Evolutionary conservation across 495 filamentous ascomycete genomes (phyloP).

Genomic region (Haplographium delicatum): DNA sequence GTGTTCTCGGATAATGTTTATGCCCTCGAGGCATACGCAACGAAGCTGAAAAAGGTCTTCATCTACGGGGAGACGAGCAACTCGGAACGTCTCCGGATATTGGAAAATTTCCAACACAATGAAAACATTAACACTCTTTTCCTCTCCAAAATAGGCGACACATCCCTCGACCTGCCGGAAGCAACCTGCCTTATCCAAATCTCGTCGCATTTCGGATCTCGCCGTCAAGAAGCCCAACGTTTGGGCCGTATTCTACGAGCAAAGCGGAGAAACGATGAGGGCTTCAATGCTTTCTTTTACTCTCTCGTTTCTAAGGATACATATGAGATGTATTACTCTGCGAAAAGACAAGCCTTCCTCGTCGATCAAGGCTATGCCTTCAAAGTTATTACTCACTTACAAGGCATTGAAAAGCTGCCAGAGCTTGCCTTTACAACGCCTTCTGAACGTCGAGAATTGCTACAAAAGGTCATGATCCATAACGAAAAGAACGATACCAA

Average conservation of each 20-base stretch:
- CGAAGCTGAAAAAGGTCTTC: slow-evolving; percentile 79
- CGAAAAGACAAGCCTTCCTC: slow-evolving; percentile 94
- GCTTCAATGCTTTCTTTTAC: slow-evolving; percentile 99
- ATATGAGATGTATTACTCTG: slow-evolving; percentile 96
- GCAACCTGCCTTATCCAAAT: slow-evolving; percentile 98
- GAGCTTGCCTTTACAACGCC: slow-evolving; percentile 76
- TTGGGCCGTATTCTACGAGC: slow-evolving; percentile 92
- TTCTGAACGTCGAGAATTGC: slow-evolving; percentile 77
- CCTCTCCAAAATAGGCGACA: slow-evolving; percentile 96
- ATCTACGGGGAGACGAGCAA: slow-evolving; percentile 91
- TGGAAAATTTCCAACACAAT: slow-evolving; percentile 97
- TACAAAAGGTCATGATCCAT: slow-evolving; percentile 88
- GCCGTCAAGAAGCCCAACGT: slow-evolving; percentile 93
- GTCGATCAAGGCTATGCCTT: slow-evolving; percentile 99
- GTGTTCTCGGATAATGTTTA: slow-evolving; percentile 99
- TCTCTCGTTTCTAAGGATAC: slow-evolving; percentile 96
- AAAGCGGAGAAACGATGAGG: slow-evolving; percentile 95
- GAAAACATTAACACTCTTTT: slow-evolving; percentile 92
- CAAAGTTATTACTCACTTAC: slow-evolving; percentile 96
- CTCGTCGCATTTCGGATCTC: slow-evolving; percentile 95
- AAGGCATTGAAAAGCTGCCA: slow-evolving; percentile 80
- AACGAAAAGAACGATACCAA: slow-evolving; percentile 44
- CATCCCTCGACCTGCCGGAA: slow-evolving; percentile 92
- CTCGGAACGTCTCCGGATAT: slow-evolving; percentile 77
- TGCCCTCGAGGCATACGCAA: slow-evolving; percentile 79